Base-by-base conservation (phyloP, 139 green algal genomes). In the Micromonas commoda region DNA sequence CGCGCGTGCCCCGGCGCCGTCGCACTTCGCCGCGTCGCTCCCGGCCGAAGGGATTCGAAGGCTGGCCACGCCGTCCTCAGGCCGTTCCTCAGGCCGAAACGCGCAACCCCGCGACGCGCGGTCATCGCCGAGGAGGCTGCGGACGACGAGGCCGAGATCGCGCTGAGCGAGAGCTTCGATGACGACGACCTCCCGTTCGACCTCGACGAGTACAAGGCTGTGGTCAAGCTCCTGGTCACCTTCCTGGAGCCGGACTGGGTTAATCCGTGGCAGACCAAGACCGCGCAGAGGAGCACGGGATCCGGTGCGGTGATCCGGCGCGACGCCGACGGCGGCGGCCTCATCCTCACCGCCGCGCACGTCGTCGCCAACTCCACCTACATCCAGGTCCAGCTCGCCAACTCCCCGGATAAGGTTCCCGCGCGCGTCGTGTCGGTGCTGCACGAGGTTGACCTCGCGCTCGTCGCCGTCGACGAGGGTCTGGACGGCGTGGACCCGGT, bases 401-500 rank as follows among this genome's bases (percentile, higher is more conserved):
- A 68, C 60, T 35, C n/a, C 19, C 24, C 60, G 60, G 60, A 68
- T 6, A 29, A 32, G 60, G 24, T 35, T 5, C 60, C 24, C 24
- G 60, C 24, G 26, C 9, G 60, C 13, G 60, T 68, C 13, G 5
- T 68, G 5, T 35, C 24, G 24, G 60, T 68, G 60, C 19, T 68
- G 24, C 60, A 68, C 60, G 24, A 68, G 60, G 60, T 32, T 6
- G 60, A 68, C 60, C 60, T 68, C n/a, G 60, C 60, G 60, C 60
- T 68, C n/a, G 60, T 68, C 60, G 13, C 13, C 9, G 60, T 68
- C 9, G 45, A 57, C 45, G 83, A 77, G 1, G 98, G 98, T 77
- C 94, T 89, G 24, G 72, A 89, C 65, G 91, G 81, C 24, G 54
- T 94, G 2, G 34, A 85, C 33, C 87, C 92, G 21, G 76, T 97